A percentile compares a stretch with the other conserved stretches of the same genome.
Conservation (phyloP, 2,329 filamentous ascomycete species). For the Colletotrichum spinosum region DNA sequence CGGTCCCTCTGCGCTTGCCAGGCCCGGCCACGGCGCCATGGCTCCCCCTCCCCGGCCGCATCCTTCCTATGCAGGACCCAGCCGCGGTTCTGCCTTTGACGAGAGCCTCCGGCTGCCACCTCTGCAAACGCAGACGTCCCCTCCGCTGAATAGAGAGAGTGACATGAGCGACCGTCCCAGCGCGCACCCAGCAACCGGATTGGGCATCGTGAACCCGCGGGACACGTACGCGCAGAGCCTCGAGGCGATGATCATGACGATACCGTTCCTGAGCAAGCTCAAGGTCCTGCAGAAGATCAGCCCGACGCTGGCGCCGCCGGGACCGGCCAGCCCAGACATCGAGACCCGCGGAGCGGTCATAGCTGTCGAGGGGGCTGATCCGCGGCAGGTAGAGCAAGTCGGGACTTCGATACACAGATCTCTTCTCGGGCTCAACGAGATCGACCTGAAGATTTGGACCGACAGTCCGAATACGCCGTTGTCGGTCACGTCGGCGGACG, state of each 20-base stretch:
- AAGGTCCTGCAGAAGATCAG: constrained; percentile 81
- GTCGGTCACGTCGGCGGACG: constrained; percentile 32
- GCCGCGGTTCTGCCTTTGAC: constrained; percentile 55
- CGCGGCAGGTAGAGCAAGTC: constrained; percentile 62
- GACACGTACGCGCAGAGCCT: constrained; percentile 59
- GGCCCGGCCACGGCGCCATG: constrained; percentile 55
- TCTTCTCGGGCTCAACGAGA: constrained; percentile 59
- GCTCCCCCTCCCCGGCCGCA: constrained; percentile 65
- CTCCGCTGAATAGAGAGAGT: constrained; percentile 30
- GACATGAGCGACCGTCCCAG: constrained; percentile 32
- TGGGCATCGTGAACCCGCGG: constrained; percentile 40
- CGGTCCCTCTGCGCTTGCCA: constrained; percentile 33
- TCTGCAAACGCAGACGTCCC: constrained; percentile 57
- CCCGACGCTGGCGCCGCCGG: constrained; percentile 65
- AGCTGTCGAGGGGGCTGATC: constrained; percentile 81
- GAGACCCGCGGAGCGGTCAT: constrained; percentile 81
- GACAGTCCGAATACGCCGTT: constrained; percentile 44
- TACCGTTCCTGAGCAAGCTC: constrained; percentile 81
- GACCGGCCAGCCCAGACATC: constrained; percentile 45
- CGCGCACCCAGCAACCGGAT: constrained; percentile 42
- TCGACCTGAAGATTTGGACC: constrained; percentile 57
- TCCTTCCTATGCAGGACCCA: constrained; percentile 48
- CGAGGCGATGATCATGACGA: constrained; percentile 79
- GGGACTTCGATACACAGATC: constrained; percentile 74
- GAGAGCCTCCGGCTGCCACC: constrained; percentile 66